These are phyloP conservation scores for Lasiosphaeria miniovina DNA, from an alignment of 495 filamentous ascomycete genomes.

Conservation along the genomic window DNA sequence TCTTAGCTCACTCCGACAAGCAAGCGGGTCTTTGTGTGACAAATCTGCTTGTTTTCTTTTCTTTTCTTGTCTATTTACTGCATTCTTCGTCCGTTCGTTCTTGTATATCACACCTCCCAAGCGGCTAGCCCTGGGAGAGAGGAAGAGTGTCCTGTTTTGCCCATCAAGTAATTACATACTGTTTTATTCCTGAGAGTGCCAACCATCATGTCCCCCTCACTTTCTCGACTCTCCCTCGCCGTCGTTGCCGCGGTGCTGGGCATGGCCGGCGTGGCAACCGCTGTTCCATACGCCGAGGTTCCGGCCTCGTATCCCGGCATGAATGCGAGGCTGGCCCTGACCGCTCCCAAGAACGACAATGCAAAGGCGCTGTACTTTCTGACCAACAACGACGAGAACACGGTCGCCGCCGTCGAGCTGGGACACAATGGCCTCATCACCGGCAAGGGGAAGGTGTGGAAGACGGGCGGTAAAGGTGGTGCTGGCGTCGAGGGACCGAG, in stretches of 20 bases:
- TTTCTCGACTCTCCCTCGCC: slow-evolving; percentile 1
- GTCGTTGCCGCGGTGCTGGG: slow-evolving; percentile 4
- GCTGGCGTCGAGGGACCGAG: slow-evolving; percentile 31
- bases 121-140: too few species aligned
- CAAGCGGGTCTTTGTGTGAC: too few species aligned
- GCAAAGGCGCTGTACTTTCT: slow-evolving; percentile 50
- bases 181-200: too few species aligned
- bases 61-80: too few species aligned
- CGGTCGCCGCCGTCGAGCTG: slow-evolving; percentile 47
- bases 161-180: too few species aligned
- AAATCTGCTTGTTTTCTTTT: too few species aligned
- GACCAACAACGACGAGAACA: slow-evolving; percentile 47
- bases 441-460: slow-evolving; percentile 29
- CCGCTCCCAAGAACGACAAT: slow-evolving; percentile 8
- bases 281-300: neutral
- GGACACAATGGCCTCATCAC: slow-evolving; percentile 42
- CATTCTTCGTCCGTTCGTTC: too few species aligned
- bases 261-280: slow-evolving; percentile 3
- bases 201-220: neutral
- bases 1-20: too few species aligned
- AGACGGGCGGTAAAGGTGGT: slow-evolving; percentile 40
- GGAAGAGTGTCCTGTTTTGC: too few species aligned
- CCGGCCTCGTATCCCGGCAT: too few species aligned
- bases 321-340: too few species aligned
- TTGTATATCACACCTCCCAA: too few species aligned